Percentiles rank a stretch among this genome's conserved stretches.
phyloP scores from a whole-genome alignment of 306 rosid genomes.

The Prunus campanulata region DNA sequence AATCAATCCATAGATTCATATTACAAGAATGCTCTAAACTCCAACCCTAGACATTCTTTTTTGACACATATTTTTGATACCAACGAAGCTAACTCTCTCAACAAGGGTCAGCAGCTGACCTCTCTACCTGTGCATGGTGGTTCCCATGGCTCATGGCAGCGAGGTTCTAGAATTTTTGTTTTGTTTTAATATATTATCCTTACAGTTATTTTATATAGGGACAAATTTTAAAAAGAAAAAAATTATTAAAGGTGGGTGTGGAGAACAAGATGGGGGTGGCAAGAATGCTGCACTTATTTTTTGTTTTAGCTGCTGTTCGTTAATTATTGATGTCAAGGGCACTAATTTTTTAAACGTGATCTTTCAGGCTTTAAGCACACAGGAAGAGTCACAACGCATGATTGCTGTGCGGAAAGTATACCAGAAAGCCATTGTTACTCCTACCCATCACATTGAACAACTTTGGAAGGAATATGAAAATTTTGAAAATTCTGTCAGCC shows the following conservation, averaged over 20 bases:
- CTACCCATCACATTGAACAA: constrained; percentile 92
- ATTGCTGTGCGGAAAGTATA: constrained; percentile 73
- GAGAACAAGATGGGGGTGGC: not conserved
- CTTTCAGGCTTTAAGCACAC: constrained; percentile 56
- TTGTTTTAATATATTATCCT: not conserved
- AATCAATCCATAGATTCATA: not conserved
- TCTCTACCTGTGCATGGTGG: not conserved
- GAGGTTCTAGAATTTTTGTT: not conserved
- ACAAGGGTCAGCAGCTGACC: not conserved
- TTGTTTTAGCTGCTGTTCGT: constrained; percentile 6
- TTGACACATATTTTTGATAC: not conserved
- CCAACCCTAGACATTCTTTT: not conserved
- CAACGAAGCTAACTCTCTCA: not conserved
- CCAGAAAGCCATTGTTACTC: constrained; percentile 89
- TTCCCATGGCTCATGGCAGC: not conserved
- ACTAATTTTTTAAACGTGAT: constrained; percentile 12
- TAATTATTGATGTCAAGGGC: constrained; percentile 10
- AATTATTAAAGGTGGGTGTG: not conserved
- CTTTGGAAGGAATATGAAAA: constrained; percentile 92
- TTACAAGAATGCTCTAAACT: not conserved
- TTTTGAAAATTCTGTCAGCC: constrained; percentile 93
- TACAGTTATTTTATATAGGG: not conserved
- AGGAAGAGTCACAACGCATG: constrained; percentile 89
- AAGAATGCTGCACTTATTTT: not conserved
- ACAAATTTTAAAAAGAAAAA: not conserved